Evolutionary conservation across 805 yeast species (phyloP), one percentile per base, ranked within the genome.

Genomic region (Lipomyces starkeyi): DNA sequence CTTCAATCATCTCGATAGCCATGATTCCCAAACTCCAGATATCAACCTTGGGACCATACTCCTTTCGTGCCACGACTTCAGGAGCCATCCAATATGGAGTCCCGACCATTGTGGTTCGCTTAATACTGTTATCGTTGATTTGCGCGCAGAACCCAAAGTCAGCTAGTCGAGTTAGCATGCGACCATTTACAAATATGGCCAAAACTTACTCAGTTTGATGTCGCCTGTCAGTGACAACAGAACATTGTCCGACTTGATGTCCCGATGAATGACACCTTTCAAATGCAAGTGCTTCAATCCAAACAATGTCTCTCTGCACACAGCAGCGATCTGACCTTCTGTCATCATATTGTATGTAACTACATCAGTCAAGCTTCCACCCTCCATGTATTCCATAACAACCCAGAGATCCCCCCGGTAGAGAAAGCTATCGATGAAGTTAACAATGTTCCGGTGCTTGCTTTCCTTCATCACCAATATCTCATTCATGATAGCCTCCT

Each of bases 21-120:
- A 95, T 95, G 72, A 95, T 95, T 73, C 99, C 99, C 70, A 95
- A 81, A 7, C 97, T 92, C 99, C 99, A 95, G 61, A 95, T 89
- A 80, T 95, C 99, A 57, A 95, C 97, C 77, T 95, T 93, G 59
- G 97, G 95, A 47, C 97, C 99, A 77, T 95, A 95, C 76, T 93
- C 97, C 78, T 93, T 93, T 74, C 96, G 87, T 22, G 93, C 87
- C 34, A 95, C 97, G 63, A 95, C 97, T 78, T 95, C 99, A 0
- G 99, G 99, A 0, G 99, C 99, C 99, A 95, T 95, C 99, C 99
- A 95, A 78, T 95, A 95, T 14, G 99, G 99, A 0, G 99, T 95
- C 17, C 99, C 99, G 20, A 95, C 99, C 97, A 95, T 92, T 3
- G 99, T 95, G 2, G 97, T 93, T 78, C 99, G 87, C 78, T 94